Evolutionary conservation across 257 asterid species (phyloP).

Genomic region (Plantago ovata): DNA sequence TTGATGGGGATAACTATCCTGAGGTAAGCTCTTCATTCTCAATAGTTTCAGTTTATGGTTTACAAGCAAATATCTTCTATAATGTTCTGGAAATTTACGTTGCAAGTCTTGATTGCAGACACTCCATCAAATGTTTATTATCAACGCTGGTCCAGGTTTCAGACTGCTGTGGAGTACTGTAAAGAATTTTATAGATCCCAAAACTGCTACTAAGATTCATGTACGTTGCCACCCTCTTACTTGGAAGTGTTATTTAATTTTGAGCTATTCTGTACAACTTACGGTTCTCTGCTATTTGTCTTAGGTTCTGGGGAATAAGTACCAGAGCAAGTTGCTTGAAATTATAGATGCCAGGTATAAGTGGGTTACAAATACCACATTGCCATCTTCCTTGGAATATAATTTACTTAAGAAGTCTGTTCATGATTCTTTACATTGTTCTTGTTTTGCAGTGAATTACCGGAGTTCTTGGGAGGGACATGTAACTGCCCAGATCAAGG

Average conservation of each 20-base stretch:
- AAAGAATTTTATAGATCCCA: conserved; percentile 67
- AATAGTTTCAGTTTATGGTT: conserved; percentile 16
- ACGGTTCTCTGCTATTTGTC: conserved; percentile 18
- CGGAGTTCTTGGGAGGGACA: conserved; percentile 73
- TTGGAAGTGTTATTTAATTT: conserved; percentile 4
- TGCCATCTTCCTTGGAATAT: conserved; percentile 14
- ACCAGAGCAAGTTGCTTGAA: conserved; percentile 80
- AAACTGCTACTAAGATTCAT: conserved; percentile 69
- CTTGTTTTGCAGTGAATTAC: conserved; percentile 53
- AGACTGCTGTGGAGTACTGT: conserved; percentile 70
- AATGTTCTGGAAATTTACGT: conserved; percentile 21
- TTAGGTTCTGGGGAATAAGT: conserved; percentile 75
- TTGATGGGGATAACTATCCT: conserved; percentile 88
- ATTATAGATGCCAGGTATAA: conserved; percentile 63
- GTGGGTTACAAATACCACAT: conserved; percentile 8
- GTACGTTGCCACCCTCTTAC: conserved; percentile 35
- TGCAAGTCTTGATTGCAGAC: conserved; percentile 46
- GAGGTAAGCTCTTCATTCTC: conserved; percentile 46
- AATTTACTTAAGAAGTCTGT: conserved; percentile 5
- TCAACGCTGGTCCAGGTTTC: conserved; percentile 83
- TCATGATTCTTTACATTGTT: conserved; percentile 13
- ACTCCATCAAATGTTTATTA: conserved; percentile 77
- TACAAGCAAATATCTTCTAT: background rate
- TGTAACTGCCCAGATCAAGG: conserved; percentile 76
- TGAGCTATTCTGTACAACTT: conserved; percentile 19